These are phyloP conservation scores for Cystofilobasidium macerans DNA, from an alignment of 768 basidiomycete species.

Conservation along the genomic window DNA sequence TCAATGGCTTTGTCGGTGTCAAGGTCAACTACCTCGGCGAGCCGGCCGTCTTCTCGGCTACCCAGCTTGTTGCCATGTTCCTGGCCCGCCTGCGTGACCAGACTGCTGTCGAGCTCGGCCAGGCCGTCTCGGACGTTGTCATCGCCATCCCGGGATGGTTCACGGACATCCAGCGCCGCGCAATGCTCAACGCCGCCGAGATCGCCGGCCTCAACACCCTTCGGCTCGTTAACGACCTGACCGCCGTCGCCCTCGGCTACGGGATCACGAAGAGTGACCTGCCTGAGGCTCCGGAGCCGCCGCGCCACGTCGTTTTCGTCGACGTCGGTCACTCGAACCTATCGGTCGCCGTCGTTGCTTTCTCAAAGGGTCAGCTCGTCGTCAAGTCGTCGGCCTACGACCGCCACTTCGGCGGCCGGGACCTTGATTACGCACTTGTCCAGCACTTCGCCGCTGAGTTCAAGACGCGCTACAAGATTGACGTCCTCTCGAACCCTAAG, in stretches of 20 bases:
- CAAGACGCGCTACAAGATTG: slow-evolving; percentile 94
- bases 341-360: slow-evolving; percentile 76
- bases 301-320: slow-evolving; percentile 81
- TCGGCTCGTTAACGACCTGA: slow-evolving; percentile 93
- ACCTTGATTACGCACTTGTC: slow-evolving; percentile 86
- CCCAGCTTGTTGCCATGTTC: slow-evolving; percentile 85
- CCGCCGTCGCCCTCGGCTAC: slow-evolving; percentile 90
- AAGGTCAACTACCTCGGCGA: slow-evolving; percentile 86
- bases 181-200: slow-evolving; percentile 73
- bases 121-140: slow-evolving; percentile 76
- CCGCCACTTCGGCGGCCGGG: slow-evolving; percentile 85
- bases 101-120: slow-evolving; percentile 72
- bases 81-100: slow-evolving; percentile 83
- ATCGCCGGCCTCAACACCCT: slow-evolving; percentile 84
- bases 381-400: slow-evolving; percentile 86
- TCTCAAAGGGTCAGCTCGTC: slow-evolving; percentile 81
- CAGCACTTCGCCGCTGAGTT: slow-evolving; percentile 82
- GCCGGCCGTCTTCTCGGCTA: slow-evolving; percentile 62
- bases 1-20: slow-evolving; percentile 66
- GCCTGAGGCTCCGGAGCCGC: slow-evolving; percentile 61
- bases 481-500: slow-evolving; percentile 81
- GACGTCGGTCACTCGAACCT: slow-evolving; percentile 90
- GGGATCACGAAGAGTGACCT: slow-evolving; percentile 98
- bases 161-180: slow-evolving; percentile 84
- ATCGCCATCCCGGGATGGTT: slow-evolving; percentile 96